These are phyloP conservation scores for Ophiosphaerella narmari DNA, from an alignment of 2,329 filamentous ascomycete genomes.

Conservation along the genomic window DNA sequence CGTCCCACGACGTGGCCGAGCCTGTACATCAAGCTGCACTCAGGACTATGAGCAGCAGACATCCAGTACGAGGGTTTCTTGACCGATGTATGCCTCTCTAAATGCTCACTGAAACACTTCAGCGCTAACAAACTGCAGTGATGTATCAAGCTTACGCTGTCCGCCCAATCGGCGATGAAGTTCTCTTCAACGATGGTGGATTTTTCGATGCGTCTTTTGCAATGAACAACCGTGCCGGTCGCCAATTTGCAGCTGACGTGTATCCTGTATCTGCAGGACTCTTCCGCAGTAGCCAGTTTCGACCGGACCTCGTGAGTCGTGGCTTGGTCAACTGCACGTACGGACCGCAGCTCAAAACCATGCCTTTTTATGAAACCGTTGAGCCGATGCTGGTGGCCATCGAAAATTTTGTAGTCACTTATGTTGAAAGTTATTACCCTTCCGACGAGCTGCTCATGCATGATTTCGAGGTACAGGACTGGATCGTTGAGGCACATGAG, in stretches of 20 bases:
- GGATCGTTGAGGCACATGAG: slow-evolving; percentile 1
- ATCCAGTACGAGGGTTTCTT: slow-evolving; percentile 50
- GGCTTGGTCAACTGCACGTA: slow-evolving; percentile 2
- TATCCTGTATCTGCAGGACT: neutral
- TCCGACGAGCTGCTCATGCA: neutral
- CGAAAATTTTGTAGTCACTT: neutral
- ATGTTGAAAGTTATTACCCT: neutral
- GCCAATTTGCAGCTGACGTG: slow-evolving; percentile 3
- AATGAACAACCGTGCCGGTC: neutral
- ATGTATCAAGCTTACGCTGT: slow-evolving; percentile 5
- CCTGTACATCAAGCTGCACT: slow-evolving; percentile 53
- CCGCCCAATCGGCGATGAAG: neutral
- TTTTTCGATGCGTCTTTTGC: slow-evolving; percentile 5
- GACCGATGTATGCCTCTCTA: slow-evolving; percentile 10
- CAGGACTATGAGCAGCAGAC: slow-evolving; percentile 52
- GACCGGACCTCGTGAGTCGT: slow-evolving; percentile 1
- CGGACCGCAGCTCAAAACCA: slow-evolving; percentile 2
- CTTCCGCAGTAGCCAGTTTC: slow-evolving; percentile 5
- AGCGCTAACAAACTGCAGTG: neutral
- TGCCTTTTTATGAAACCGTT: slow-evolving; percentile 3
- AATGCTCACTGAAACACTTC: too few relatives aligned
- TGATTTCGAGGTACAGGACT: slow-evolving; percentile 1
- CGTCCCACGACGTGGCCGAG: slow-evolving; percentile 53
- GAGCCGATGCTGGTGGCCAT: neutral
- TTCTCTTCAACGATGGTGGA: slow-evolving; percentile 3